Percentiles rank a stretch among this genome's conserved stretches.
phyloP scores from a whole-genome alignment of 148 eudicot species.

The Euryodendron excelsum region DNA sequence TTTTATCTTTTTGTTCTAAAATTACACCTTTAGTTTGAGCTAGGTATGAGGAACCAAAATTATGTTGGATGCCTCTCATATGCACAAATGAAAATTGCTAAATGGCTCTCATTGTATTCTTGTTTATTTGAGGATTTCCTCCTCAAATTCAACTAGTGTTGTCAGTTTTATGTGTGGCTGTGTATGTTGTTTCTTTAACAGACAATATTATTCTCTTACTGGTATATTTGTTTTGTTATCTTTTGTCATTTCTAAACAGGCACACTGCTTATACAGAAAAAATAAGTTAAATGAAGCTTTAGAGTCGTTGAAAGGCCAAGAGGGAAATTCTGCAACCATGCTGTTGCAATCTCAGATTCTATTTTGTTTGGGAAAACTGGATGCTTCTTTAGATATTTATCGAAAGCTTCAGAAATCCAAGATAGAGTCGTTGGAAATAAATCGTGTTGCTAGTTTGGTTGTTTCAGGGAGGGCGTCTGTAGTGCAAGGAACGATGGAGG shows the following conservation, averaged over 20 bases:
- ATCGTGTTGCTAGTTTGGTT: slow-evolving; percentile 79
- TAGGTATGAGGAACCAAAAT: not conserved
- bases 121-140: not conserved
- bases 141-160: not conserved
- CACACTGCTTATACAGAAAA: slow-evolving; percentile 84
- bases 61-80: not conserved
- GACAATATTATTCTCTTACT: not conserved
- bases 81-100: not conserved
- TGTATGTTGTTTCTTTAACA: not conserved
- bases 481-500: slow-evolving; percentile 64
- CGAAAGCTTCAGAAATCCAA: slow-evolving; percentile 63
- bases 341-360: slow-evolving; percentile 78
- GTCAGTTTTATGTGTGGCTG: not conserved
- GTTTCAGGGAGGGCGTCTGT: slow-evolving; percentile 72
- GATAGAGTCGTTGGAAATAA: slow-evolving; percentile 66
- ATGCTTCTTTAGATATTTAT: slow-evolving; percentile 73
- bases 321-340: slow-evolving; percentile 51
- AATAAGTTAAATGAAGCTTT: slow-evolving; percentile 81
- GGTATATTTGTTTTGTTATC: slow-evolving; percentile 1
- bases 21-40: not conserved
- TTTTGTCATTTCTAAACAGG: slow-evolving; percentile 40
- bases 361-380: slow-evolving; percentile 70
- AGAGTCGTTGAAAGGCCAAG: slow-evolving; percentile 59
- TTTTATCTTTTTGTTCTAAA: not conserved
- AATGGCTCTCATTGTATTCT: not conserved